phyloP scores from a whole-genome alignment of 345 rosid species.

The Mangifera indica region DNA sequence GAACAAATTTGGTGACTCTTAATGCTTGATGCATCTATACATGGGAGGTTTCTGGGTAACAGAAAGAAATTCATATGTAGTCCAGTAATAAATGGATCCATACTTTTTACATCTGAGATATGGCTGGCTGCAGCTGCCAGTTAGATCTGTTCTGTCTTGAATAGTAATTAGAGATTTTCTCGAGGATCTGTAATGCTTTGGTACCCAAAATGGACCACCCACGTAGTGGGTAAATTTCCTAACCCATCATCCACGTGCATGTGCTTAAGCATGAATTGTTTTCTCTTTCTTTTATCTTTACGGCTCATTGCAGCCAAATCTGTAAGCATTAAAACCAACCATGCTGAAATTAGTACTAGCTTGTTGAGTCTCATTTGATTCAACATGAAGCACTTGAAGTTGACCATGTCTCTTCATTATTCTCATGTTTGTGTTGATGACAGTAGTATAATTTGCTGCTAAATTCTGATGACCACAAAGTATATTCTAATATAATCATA shows the following conservation, averaged over 20 bases:
- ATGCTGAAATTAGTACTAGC: neutral
- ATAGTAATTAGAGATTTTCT: neutral
- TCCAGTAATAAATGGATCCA: constrained; percentile 24
- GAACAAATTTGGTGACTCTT: neutral
- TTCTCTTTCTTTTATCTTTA: neutral
- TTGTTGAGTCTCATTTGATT: neutral
- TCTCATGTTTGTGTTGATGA: neutral
- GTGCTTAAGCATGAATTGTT: neutral
- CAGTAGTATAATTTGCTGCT: neutral
- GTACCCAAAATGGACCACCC: constrained; percentile 18
- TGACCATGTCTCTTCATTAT: neutral
- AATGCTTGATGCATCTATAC: constrained; percentile 5
- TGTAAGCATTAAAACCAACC: too few relatives aligned
- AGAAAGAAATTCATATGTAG: neutral
- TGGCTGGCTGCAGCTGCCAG: constrained; percentile 18
- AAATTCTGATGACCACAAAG: neutral
- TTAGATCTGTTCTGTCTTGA: constrained; percentile 15
- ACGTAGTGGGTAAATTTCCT: constrained; percentile 27
- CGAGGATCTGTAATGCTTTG: constrained; percentile 5
- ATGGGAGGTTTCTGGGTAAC: neutral
- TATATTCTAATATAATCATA: neutral
- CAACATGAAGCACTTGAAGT: neutral
- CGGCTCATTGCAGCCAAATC: neutral
- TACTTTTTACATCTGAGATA: neutral
- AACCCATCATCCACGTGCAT: neutral